phyloP scores from a whole-genome alignment of 345 rosid species.

The Diplotaxis tenuifolia region DNA sequence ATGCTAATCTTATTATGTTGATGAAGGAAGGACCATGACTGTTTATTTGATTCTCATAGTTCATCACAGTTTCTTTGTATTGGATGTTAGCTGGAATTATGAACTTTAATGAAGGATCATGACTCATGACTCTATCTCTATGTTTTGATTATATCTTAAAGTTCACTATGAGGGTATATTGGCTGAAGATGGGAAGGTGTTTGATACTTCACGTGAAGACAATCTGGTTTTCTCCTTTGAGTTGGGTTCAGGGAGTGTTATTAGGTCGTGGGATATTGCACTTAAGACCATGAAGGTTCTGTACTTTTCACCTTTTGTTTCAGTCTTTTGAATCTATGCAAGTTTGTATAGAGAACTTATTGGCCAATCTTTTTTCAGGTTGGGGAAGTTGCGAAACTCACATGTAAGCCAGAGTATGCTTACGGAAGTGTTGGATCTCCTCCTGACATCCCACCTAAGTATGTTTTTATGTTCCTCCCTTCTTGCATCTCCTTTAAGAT shows the following conservation, averaged over 20 bases:
- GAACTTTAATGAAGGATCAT: not conserved
- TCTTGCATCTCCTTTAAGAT: not conserved
- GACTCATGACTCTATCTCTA: too few relatives aligned
- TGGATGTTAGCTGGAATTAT: too few relatives aligned
- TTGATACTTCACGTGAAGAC: constrained; percentile 87
- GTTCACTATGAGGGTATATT: constrained; percentile 89
- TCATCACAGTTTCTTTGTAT: too few relatives aligned
- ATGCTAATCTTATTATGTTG: too few relatives aligned
- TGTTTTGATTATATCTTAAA: constrained; percentile 14
- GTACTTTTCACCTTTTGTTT: not conserved
- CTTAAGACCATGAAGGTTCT: constrained; percentile 82
- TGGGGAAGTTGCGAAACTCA: constrained; percentile 91
- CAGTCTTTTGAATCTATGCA: not conserved
- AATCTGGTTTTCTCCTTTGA: constrained; percentile 85
- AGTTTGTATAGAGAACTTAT: not conserved
- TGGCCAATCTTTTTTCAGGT: constrained; percentile 44
- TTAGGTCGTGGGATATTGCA: constrained; percentile 87
- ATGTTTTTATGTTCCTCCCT: constrained; percentile 21
- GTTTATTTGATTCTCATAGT: too few relatives aligned
- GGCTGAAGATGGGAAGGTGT: constrained; percentile 81
- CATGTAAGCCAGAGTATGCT: constrained; percentile 92
- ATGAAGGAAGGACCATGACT: too few relatives aligned
- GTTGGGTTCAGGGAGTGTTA: constrained; percentile 78
- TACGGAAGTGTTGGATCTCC: constrained; percentile 88
- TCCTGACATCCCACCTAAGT: constrained; percentile 90